A percentile compares a stretch with the other conserved stretches of the same genome.
Conservation (phyloP, 2,329 filamentous ascomycete genomes). For the Ramichloridium luteum region DNA sequence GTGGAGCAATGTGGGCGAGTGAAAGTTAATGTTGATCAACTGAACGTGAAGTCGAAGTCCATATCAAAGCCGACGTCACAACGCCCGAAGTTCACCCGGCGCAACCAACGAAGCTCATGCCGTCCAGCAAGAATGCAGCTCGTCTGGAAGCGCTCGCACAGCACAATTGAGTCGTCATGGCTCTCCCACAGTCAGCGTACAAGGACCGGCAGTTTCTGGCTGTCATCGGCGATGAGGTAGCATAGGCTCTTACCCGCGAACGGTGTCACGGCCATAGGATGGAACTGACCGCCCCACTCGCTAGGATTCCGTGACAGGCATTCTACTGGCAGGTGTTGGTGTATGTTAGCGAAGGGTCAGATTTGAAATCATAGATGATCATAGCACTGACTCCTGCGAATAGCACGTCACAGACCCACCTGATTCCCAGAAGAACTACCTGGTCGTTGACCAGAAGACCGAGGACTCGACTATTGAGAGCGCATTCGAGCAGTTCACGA, state of each 20-base stretch:
- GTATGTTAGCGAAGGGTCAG: too few relatives aligned
- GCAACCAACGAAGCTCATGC: too few relatives aligned
- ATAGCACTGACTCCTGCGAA: conserved; percentile 2
- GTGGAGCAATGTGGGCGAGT: too few relatives aligned
- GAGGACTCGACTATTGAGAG: conserved; percentile 78
- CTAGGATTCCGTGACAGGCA: conserved; percentile 88
- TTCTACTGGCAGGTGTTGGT: conserved; percentile 89
- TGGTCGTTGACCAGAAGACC: conserved; percentile 90
- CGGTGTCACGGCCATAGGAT: too few relatives aligned
- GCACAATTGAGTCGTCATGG: too few relatives aligned
- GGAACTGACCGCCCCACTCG: conserved; percentile 2
- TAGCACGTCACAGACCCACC: conserved; percentile 85
- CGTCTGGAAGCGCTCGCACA: too few relatives aligned
- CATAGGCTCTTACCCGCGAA: too few relatives aligned
- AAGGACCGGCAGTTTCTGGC: conserved; percentile 89
- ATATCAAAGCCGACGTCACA: too few relatives aligned
- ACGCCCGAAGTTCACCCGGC: too few relatives aligned
- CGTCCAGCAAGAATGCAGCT: too few relatives aligned
- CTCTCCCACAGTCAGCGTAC: conserved; percentile 46
- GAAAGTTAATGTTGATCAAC: too few relatives aligned
- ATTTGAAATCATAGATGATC: conserved; percentile 1
- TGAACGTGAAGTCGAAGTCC: too few relatives aligned
- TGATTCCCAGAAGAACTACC: conserved; percentile 91
- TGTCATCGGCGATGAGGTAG: conserved; percentile 95
- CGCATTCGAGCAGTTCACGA: conserved; percentile 80